Base-by-base conservation (phyloP, 2,329 filamentous ascomycete species). In the Seiridium unicorne region DNA sequence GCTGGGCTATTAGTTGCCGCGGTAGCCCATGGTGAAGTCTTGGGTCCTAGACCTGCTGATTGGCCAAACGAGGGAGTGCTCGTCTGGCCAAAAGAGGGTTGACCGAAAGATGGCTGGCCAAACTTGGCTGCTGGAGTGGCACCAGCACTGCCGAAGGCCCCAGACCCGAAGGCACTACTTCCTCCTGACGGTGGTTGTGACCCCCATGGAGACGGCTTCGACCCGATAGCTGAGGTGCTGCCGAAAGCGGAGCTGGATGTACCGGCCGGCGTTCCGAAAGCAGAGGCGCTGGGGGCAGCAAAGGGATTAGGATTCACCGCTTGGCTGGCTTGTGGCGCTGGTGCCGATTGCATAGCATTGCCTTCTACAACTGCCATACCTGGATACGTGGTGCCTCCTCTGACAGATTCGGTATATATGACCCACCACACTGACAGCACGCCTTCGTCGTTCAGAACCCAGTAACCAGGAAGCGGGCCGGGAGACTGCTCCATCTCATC, bases 361-460 rank as follows among this genome's bases (percentile, higher is more conserved):
- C 74, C 74, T 60, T 80, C 77, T 38, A 78, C 78, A 49, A 76
- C 78, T 46, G 82, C 78, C 64, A 97, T 79, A 4, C 90, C 91
- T 46, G 89, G 84, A 72, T 93, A 98, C 0, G 86, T 84, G 5
- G 85, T 86, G 3, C 88, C 88, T 66, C 89, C 81, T 61, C 89
- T 86, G 62, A 99, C 88, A 2, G 94, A 93, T 47, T 96, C 92
- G 42, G 90, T 86, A 76, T 97, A 97, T 26, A 98, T 84, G 48
- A 98, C 77, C 92, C 94, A 97, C 93, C 94, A 99, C 10, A 88
- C 84, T 51, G 86, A 87, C 13, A 99, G 79, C 8, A 96, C 78
- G 64, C 95, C 95, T 69, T 97, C 92, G 65, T 97, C 89, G 62
- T 96, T 98, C 13, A 99, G 79, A 36, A 92, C 83, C 82, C 95